These are phyloP conservation scores for Arabidopsis suecica DNA, from an alignment of 345 rosid species.

Conservation along the genomic window DNA sequence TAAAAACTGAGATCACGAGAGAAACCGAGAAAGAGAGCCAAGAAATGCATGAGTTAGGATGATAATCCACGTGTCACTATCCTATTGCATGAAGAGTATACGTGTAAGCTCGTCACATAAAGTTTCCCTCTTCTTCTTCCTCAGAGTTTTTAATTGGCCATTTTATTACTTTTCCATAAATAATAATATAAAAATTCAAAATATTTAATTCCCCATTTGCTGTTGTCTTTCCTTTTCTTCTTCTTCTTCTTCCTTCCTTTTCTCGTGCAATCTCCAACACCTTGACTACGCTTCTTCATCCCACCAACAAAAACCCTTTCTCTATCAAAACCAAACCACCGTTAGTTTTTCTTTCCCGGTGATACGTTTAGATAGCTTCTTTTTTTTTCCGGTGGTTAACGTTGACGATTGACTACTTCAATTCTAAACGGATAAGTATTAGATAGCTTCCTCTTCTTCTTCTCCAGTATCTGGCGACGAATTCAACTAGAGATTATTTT, in stretches of 20 bases:
- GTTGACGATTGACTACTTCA: too few species aligned
- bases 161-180: background rate
- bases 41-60: slow-evolving; percentile 13
- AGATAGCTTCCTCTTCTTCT: too few species aligned
- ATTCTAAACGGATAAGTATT: too few species aligned
- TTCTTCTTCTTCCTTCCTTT: slow-evolving; percentile 17
- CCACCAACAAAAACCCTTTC: too few species aligned
- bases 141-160: slow-evolving; percentile 5
- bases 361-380: too few species aligned
- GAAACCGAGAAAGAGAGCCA: background rate
- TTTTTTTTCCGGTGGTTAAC: too few species aligned
- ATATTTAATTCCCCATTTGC: slow-evolving; percentile 24
- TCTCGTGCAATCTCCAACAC: slow-evolving; percentile 14
- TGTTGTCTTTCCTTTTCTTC: background rate
- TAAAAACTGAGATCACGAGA: background rate
- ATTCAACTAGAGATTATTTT: background rate
- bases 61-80: slow-evolving; percentile 29
- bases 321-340: too few species aligned
- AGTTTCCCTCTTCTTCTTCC: slow-evolving; percentile 12
- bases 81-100: background rate
- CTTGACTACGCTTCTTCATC: background rate
- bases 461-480: background rate
- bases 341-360: too few species aligned
- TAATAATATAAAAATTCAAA: background rate
- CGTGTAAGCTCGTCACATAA: slow-evolving; percentile 34